These are phyloP conservation scores for Coemansia sp. DNA, from an alignment of 192 early-diverging fungal species.

Conservation along the genomic window DNA sequence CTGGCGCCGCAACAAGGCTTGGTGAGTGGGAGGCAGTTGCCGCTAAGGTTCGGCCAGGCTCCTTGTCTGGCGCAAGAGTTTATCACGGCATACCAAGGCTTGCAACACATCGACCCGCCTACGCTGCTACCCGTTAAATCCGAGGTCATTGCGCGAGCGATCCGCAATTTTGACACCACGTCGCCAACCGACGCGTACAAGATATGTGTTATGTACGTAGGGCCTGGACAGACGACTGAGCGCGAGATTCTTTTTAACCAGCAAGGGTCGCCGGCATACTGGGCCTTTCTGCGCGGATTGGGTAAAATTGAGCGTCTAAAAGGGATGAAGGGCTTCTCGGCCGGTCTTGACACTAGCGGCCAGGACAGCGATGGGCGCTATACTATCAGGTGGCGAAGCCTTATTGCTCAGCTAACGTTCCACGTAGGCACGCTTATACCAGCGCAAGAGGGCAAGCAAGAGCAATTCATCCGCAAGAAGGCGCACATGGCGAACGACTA, in stretches of 20 bases:
- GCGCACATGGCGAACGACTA: conserved; percentile 98
- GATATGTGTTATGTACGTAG: conserved; percentile 93
- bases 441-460: conserved; percentile 64
- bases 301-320: conserved; percentile 74
- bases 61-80: conserved; percentile 54
- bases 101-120: conserved; percentile 61
- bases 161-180: conserved; percentile 84
- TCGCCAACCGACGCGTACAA: conserved; percentile 95
- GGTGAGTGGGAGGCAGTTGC: conserved; percentile 23
- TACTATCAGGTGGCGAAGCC: conserved; percentile 80
- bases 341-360: conserved; percentile 81
- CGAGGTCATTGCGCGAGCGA: conserved; percentile 72
- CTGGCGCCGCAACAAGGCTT: conserved; percentile 21
- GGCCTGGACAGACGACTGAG: conserved; percentile 82
- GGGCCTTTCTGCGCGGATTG: conserved; percentile 78
- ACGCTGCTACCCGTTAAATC: conserved; percentile 68
- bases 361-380: conserved; percentile 85
- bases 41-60: conserved; percentile 41
- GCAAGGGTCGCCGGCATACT: conserved; percentile 86
- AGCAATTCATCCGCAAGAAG: conserved; percentile 89
- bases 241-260: conserved; percentile 85
- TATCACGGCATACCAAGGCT: conserved; percentile 69
- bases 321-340: conserved; percentile 75
- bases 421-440: conserved; percentile 97
- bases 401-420: conserved; percentile 87